Evolutionary conservation across 2,329 filamentous ascomycete genomes (phyloP).

Genomic region (Aspergillus sclerotialis): DNA sequence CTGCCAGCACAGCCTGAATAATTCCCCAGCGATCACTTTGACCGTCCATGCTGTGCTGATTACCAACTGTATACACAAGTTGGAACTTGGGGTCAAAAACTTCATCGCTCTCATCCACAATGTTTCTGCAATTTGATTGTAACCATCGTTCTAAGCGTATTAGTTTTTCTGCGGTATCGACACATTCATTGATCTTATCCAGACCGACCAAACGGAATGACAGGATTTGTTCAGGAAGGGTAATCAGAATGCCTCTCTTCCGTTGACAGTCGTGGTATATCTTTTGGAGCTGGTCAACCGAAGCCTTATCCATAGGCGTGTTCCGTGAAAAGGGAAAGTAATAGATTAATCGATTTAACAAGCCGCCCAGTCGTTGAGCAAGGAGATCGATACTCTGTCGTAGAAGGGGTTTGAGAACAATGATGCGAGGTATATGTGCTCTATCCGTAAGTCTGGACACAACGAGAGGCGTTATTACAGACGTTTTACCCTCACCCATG

Average conservation of each 20-base stretch:
- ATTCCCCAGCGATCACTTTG: conserved; percentile 51
- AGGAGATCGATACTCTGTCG: conserved; percentile 49
- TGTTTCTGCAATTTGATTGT: conserved; percentile 36
- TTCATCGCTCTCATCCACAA: conserved; percentile 62
- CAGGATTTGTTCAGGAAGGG: conserved; percentile 58
- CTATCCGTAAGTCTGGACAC: conserved; percentile 47
- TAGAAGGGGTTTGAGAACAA: conserved; percentile 56
- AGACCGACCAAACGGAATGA: conserved; percentile 58
- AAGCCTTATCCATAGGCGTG: conserved; percentile 23
- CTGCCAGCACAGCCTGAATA: conserved; percentile 46
- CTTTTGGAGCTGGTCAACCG: conserved; percentile 29
- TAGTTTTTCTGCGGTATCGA: conserved; percentile 26
- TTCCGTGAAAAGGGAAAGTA: conserved; percentile 45
- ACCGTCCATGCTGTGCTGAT: conserved; percentile 44
- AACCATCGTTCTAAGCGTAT: conserved; percentile 31
- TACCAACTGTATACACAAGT: conserved; percentile 56
- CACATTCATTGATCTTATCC: conserved; percentile 39
- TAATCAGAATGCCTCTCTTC: conserved; percentile 49
- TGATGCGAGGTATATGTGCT: conserved; percentile 46
- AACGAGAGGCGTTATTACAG: conserved; percentile 61
- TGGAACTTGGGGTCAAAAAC: conserved; percentile 56
- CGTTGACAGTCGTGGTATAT: conserved; percentile 44
- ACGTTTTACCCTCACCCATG: conserved; percentile 67
- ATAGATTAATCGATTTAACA: conserved; percentile 39
- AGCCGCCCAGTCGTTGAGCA: conserved; percentile 37